Evolutionary conservation across 352 stramenopile genomes (phyloP).

Genomic region (Phytophthora foliorum): DNA sequence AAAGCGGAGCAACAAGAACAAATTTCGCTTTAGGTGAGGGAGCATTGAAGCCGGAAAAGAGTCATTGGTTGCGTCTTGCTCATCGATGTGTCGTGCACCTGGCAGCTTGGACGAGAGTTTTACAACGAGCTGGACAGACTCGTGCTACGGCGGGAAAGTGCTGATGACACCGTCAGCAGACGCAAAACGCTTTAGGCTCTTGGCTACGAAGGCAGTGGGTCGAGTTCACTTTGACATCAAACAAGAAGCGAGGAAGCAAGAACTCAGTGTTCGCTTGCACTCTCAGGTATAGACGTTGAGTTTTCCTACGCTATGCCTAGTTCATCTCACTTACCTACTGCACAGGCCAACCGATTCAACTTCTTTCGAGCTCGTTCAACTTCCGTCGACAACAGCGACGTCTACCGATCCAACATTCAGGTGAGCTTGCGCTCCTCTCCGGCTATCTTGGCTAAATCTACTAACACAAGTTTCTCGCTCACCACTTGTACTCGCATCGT

Average conservation of each 20-base stretch:
- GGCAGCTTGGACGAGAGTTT: constrained; percentile 62
- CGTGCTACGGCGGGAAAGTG: constrained; percentile 71
- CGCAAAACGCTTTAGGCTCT: constrained; percentile 65
- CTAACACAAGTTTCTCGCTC: background rate
- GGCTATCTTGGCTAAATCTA: background rate
- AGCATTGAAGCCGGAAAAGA: background rate
- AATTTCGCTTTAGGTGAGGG: constrained; percentile 77
- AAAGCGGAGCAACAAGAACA: constrained; percentile 78
- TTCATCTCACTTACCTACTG: background rate
- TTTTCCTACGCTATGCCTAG: background rate
- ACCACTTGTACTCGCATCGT: constrained; percentile 9
- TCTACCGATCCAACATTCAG: constrained; percentile 61
- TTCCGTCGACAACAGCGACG: constrained; percentile 40
- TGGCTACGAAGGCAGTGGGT: constrained; percentile 52
- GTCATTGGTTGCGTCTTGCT: background rate
- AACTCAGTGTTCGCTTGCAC: constrained; percentile 71
- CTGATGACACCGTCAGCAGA: constrained; percentile 55
- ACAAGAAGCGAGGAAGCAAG: constrained; percentile 77
- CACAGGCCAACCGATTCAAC: constrained; percentile 53
- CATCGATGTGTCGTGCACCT: background rate
- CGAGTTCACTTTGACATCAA: constrained; percentile 77
- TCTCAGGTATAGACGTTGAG: constrained; percentile 40
- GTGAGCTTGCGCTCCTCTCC: constrained; percentile 18
- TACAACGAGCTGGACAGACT: constrained; percentile 72
- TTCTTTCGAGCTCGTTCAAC: constrained; percentile 54